Evolutionary conservation across 768 basidiomycete genomes (phyloP).

Genomic region (Lepiota brunneoincarnata): DNA sequence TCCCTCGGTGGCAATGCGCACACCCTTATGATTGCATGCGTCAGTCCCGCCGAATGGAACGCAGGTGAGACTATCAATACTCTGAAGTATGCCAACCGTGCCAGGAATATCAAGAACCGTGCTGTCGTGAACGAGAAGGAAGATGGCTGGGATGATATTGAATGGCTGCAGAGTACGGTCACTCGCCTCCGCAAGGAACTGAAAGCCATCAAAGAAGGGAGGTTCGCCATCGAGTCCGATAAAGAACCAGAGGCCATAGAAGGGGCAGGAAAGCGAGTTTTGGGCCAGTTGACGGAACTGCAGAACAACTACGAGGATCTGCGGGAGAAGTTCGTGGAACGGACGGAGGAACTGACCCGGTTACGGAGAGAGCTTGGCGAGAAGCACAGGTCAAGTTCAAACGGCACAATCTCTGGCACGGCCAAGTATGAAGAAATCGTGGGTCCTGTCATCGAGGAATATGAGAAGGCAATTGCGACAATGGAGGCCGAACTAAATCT

Average conservation of each 20-base stretch:
- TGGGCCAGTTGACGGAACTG: slow-evolving; percentile 79
- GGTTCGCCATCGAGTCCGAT: slow-evolving; percentile 27
- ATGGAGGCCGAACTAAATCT: slow-evolving; percentile 92
- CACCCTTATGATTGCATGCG: slow-evolving; percentile 98
- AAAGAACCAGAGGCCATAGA: slow-evolving; percentile 42
- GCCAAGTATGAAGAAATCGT: slow-evolving; percentile 90
- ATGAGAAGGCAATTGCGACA: slow-evolving; percentile 93
- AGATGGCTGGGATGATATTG: slow-evolving; percentile 98
- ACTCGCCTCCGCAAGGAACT: slow-evolving; percentile 84
- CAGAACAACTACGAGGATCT: slow-evolving; percentile 85
- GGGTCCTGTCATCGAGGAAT: slow-evolving; percentile 97
- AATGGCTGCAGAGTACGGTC: slow-evolving; percentile 90
- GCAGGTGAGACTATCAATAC: slow-evolving; percentile 91
- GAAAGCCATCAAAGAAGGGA: slow-evolving; percentile 74
- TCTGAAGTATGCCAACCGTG: slow-evolving; percentile 95
- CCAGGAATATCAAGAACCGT: slow-evolving; percentile 94
- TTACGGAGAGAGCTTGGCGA: slow-evolving; percentile 78
- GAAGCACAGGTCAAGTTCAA: slow-evolving; percentile 55
- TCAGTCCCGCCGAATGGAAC: slow-evolving; percentile 96
- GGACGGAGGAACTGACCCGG: slow-evolving; percentile 84
- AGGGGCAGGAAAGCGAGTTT: slow-evolving; percentile 70
- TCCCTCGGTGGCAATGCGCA: slow-evolving; percentile 97
- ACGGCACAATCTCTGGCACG: slow-evolving; percentile 65
- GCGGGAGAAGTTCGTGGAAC: slow-evolving; percentile 80
- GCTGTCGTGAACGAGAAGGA: slow-evolving; percentile 92